Base-by-base conservation (phyloP, 1,284 basidiomycete species). In the Puccinia coronata region DNA sequence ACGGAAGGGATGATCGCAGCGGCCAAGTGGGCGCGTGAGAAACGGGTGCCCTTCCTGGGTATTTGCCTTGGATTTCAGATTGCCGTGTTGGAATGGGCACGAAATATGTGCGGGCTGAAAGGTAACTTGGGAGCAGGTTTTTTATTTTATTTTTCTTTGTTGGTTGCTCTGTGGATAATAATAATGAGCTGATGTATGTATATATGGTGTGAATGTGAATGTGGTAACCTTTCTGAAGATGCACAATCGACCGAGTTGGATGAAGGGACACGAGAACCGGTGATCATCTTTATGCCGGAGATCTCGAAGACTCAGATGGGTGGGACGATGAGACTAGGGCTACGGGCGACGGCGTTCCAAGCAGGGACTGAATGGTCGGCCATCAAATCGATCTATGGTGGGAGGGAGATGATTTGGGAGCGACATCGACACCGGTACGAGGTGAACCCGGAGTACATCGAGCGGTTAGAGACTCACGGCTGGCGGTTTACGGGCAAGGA, bases 21-120 rank as follows among this genome's bases (percentile, higher is more conserved):
- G 28, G 95, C 96, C 86, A 96, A 94, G 87, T 96, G 96, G 91
- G 96, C 96, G 0, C 90, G 97, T 83, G 95, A 98, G 87, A 93
- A 97, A 86, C 93, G 94, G 83, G 89, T 96, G 8, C 97, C 96
- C 0, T 99, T 95, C 90, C 88, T 99, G 55, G 96, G 96, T 80
- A 96, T 99, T 86, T 99, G 96, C 87, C 91, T 98, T 47, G 96
- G 96, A 51, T 99, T 99, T 91, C 97, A 99, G 86, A 89, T 99
- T 72, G 95, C 96, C 23, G 96, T 98, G 12, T 89, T 98, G 82
- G 96, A 99, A 87, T 99, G 93, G 91, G 93, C 94, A 12, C 89
- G 96, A 55, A 92, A 93, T 86, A 92, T 98, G 8, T 90, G 94
- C 83, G 91, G 90, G 36, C 88, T 96, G 77, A 85, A 89, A 55